Evolutionary conservation across 129 eudicot species (phyloP), one percentile per base, ranked within the genome.

Genomic region (carrot (Daucus carota)): DNA sequence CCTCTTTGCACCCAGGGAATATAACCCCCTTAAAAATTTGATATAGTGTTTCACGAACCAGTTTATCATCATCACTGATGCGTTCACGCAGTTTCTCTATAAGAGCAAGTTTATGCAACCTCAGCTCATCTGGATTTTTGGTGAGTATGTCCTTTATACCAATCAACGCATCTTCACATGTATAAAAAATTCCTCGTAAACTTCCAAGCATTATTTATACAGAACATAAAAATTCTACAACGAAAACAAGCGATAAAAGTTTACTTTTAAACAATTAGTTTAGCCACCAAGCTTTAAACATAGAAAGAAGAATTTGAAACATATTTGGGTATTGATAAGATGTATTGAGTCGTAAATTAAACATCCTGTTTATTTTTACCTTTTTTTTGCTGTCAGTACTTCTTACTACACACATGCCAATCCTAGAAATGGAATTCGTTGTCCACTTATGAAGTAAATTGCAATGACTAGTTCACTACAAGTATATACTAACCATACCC

Each of bases 71-170:
- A 76, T 94, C 98, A 79, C 86, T 87, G 82, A 94, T 91, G 28
- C 98, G 96, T 78, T 94, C 98, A 73, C 98, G 98, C 83, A 94
- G 82, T 83, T 94, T 94, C 83, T 91, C 98, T 6, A 94, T 83
- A 69, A 85, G 85, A 73, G 93, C 84, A 60, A 91, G 88, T 54
- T 89, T 91, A 87, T 94, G 97, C 80, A 75, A 79, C 84, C 84
- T 91, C 73, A 94, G 73, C 84, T 94, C 96, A 66, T 80, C 76
- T 78, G 98, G 98, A 82, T 87, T 70, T 32, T 89, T 89, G 34
- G 79, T 75, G 68, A 94, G 84, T 77, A 94, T 69, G 78, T 91
- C 98, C 80, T 84, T 91, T 8, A 94, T 84, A 75, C 98, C 98
- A 3, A 84, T 57, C 84, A 94, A 80, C 12, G 97, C 98, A 83